Conservation (phyloP, 2,329 filamentous ascomycete genomes). For the Curvularia eragrostidis region DNA sequence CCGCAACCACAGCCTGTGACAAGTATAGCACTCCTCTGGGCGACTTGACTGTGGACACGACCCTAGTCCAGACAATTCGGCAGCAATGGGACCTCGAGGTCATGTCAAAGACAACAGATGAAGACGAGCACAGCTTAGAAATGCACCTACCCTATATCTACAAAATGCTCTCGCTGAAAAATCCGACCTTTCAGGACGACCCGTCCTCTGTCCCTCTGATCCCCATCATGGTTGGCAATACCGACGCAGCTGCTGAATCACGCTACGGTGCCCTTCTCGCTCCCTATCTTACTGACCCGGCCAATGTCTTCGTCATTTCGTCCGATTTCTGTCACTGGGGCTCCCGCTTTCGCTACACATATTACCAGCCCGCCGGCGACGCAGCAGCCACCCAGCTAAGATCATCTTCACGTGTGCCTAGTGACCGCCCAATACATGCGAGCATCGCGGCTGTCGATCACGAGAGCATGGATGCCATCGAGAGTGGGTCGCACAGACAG, state of each 20-base stretch:
- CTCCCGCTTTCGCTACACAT: slow-evolving; percentile 78
- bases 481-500: slow-evolving; percentile 71
- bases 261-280: slow-evolving; percentile 73
- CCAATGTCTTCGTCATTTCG: slow-evolving; percentile 84
- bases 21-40: slow-evolving; percentile 79
- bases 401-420: slow-evolving; percentile 54
- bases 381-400: slow-evolving; percentile 39
- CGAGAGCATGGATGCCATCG: slow-evolving; percentile 82
- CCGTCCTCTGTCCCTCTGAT: slow-evolving; percentile 75
- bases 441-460: slow-evolving; percentile 83
- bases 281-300: slow-evolving; percentile 76
- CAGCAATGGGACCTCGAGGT: slow-evolving; percentile 37
- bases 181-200: slow-evolving; percentile 39
- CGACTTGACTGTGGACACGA: slow-evolving; percentile 68
- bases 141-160: slow-evolving; percentile 97
- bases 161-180: slow-evolving; percentile 67
- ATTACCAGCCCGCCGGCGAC: slow-evolving; percentile 67
- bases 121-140: slow-evolving; percentile 90
- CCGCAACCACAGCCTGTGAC: slow-evolving; percentile 75
- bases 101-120: slow-evolving; percentile 72
- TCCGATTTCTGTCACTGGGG: slow-evolving; percentile 99
- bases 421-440: slow-evolving; percentile 73
- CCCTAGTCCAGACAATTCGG: slow-evolving; percentile 57
- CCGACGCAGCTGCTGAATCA: slow-evolving; percentile 69
- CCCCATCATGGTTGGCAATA: slow-evolving; percentile 85